Percentiles rank a stretch among this genome's conserved stretches.
These are phyloP conservation scores for Kernera saxatilis DNA, from an alignment of 345 rosid genomes.

Conservation along the genomic window DNA sequence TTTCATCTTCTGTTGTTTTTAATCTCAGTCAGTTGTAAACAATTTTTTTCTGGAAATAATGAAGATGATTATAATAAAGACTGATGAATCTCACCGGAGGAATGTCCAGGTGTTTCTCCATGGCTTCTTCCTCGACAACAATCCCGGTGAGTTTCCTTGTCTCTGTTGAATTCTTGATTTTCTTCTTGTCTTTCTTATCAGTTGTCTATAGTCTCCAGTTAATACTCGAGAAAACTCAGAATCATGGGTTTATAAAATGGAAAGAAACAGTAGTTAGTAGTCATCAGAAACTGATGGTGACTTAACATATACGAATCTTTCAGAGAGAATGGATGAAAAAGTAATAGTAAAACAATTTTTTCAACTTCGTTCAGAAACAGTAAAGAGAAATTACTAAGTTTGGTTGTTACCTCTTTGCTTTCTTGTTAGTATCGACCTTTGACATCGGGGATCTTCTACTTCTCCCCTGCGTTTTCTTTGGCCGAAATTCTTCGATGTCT, in stretches of 20 bases:
- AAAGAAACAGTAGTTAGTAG: conserved; percentile 24
- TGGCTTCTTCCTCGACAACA: not conserved
- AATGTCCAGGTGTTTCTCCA: conserved; percentile 7
- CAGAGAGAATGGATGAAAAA: not conserved
- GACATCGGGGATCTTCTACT: not conserved
- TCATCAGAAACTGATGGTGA: not conserved
- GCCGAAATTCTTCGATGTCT: conserved; percentile 66
- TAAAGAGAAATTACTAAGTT: conserved; percentile 3
- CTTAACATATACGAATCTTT: not conserved
- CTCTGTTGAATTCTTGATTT: conserved; percentile 4
- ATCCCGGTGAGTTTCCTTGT: conserved; percentile 7
- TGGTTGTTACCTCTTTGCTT: conserved; percentile 29
- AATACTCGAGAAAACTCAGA: conserved; percentile 18
- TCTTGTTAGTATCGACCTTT: conserved; percentile 7
- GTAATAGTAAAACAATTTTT: not conserved
- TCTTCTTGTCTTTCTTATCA: conserved; percentile 6
- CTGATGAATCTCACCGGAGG: conserved; percentile 16
- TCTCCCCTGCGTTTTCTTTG: conserved; percentile 7
- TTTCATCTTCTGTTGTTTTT: not conserved
- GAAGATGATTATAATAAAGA: not conserved
- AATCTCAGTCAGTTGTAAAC: conserved; percentile 6
- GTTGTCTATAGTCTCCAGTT: conserved; percentile 10
- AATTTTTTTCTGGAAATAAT: not conserved
- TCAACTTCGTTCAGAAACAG: not conserved
- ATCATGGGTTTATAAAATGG: conserved; percentile 7